Evolutionary conservation across 768 basidiomycete genomes (phyloP), one percentile per base, ranked within the genome.

Genomic region (Panaeolus papilionaceus): DNA sequence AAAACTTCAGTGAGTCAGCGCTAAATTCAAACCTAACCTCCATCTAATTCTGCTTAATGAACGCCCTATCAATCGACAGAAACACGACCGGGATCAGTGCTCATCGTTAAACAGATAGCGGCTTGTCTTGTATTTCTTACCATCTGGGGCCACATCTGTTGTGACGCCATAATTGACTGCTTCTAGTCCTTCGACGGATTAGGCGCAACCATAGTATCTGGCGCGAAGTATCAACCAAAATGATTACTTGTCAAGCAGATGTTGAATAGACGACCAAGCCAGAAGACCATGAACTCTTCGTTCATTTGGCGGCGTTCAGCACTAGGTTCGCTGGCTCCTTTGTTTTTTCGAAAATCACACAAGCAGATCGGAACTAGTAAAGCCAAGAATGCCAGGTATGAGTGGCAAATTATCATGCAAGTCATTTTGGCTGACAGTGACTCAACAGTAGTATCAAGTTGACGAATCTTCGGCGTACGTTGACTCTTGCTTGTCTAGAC

Each of bases 331-430:
- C 2, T 49, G 7, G 6, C 6, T 11, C 16, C 44, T 16, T 45
- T 45, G 44, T 49, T 23, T 23, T 23, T 49, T 49, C 33, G 47
- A 49, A 49, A 49, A 26, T 49, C 47, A 49, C 47, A 49, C 20
- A 6, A 10, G 47, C 47, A 23, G 23, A 49, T 49, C 47, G 47
- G 20, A 23, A 49, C 47, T 49, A 49, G 47, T 49, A 49, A 49
- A 44, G 18, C 11, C 16, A 6, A 6, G 11, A 44, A 44, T 6
- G 16, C 42, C 10, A 1, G 16, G 42, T 6, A 44, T 3, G 42
- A 18, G 16, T 1, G 14, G 42, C n/a, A 18, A 44, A 44, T 18
- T 44, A 44, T 44, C 42, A 44, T 44, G 42, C 42, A 44, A 40
- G 39, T 40, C 39, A 40, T 14, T 11, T 33, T 33, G 33, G 33